A percentile compares a stretch with the other conserved stretches of the same genome.
Evolutionary conservation across 225 moss, liverwort and hornwort genomes (phyloP).

Genomic region (Lunularia cruciata): DNA sequence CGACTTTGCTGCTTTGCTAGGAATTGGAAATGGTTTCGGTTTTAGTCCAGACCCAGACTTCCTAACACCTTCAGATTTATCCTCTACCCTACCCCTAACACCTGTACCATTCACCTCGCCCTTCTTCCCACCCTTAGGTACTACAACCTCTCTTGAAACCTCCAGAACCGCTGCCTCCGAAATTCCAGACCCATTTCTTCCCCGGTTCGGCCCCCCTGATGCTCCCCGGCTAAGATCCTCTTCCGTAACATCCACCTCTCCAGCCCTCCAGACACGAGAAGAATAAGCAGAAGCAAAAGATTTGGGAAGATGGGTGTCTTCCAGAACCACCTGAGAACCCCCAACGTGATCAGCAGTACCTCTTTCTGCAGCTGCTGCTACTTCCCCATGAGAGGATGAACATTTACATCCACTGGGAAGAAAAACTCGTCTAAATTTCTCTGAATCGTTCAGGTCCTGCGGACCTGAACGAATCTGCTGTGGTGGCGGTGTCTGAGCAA

Average conservation of each 20-base stretch:
- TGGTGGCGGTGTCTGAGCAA: not conserved
- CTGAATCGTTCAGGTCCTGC: not conserved
- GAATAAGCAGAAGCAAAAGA: too few relatives aligned
- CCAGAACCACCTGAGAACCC: not conserved
- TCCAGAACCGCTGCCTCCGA: not conserved
- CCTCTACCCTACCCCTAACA: not conserved
- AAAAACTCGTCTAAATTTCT: not conserved
- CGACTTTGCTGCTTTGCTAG: slow-evolving; percentile 22
- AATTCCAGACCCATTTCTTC: not conserved
- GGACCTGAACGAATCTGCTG: not conserved
- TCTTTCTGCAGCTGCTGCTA: not conserved
- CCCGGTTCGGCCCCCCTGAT: too few relatives aligned
- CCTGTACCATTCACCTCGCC: not conserved
- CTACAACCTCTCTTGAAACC: not conserved
- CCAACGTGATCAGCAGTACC: not conserved
- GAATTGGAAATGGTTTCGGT: slow-evolving; percentile 29
- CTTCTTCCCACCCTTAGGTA: not conserved
- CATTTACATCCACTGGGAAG: not conserved
- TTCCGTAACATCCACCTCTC: not conserved
- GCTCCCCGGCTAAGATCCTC: not conserved
- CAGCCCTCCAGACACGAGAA: not conserved
- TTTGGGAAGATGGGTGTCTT: not conserved
- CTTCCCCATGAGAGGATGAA: not conserved
- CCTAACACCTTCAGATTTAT: not conserved
- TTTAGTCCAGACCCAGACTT: not conserved